phyloP scores from a whole-genome alignment of 2,329 filamentous ascomycete species.

The Pleurostoma richardsiae region DNA sequence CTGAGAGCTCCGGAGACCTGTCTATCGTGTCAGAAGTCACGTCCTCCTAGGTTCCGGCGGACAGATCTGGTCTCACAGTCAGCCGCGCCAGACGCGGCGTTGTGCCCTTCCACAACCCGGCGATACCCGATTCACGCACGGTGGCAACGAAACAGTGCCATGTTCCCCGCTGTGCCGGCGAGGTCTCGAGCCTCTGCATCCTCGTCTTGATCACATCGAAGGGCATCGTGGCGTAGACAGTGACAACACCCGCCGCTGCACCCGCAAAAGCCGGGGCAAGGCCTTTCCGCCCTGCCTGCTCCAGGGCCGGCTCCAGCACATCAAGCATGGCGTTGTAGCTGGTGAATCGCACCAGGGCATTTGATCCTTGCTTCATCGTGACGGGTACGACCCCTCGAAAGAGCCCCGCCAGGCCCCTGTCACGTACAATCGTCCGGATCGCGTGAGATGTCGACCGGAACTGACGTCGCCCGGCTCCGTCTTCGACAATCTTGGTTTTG shows the following conservation, averaged over 20 bases:
- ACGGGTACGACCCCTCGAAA: slow-evolving; percentile 14
- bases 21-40: neutral
- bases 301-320: slow-evolving; percentile 1
- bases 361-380: slow-evolving; percentile 15
- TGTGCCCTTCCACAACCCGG: slow-evolving; percentile 1
- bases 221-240: slow-evolving; percentile 15
- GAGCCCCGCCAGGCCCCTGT: neutral
- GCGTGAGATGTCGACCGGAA: too few species aligned
- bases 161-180: slow-evolving; percentile 1
- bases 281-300: neutral
- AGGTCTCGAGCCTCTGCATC: slow-evolving; percentile 8
- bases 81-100: slow-evolving; percentile 1
- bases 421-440: too few species aligned
- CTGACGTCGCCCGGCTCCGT: slow-evolving; percentile 7
- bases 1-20: too few species aligned
- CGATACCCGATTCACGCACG: neutral
- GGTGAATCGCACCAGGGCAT: slow-evolving; percentile 15
- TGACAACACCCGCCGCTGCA: slow-evolving; percentile 12
- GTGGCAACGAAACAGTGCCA: neutral
- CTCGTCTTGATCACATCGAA: slow-evolving; percentile 18
- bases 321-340: slow-evolving; percentile 14
- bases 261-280: slow-evolving; percentile 9
- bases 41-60: neutral
- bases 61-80: neutral
- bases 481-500: slow-evolving; percentile 19